Evolutionary conservation across 305 asterid genomes (phyloP).

Genomic region (Euphrasia arctica): DNA sequence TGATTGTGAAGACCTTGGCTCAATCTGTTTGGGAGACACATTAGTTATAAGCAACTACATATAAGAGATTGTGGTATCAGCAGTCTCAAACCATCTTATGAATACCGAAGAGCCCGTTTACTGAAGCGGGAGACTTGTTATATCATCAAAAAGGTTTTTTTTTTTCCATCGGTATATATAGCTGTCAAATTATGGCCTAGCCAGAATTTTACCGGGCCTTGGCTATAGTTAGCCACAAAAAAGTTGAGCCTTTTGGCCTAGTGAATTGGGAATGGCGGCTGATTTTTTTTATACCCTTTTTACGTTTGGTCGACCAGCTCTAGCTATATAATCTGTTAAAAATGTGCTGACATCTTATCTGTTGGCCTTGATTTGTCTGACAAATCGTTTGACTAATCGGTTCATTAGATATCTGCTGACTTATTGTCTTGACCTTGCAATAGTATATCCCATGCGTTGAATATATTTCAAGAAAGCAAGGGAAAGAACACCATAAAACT

Average conservation of each 20-base stretch:
- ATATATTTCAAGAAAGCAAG: constrained; percentile 69
- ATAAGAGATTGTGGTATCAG: constrained; percentile 90
- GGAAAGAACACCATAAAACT: constrained; percentile 47
- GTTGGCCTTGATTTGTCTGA: too few relatives aligned
- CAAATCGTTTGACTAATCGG: not conserved
- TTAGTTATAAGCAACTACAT: constrained; percentile 65
- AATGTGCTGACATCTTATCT: too few relatives aligned
- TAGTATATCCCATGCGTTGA: constrained; percentile 79
- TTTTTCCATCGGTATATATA: too few relatives aligned
- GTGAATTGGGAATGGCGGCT: too few relatives aligned
- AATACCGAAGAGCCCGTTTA: constrained; percentile 61
- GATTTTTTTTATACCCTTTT: too few relatives aligned
- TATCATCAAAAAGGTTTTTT: constrained; percentile 65
- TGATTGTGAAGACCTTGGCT: constrained; percentile 76
- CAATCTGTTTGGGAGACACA: constrained; percentile 71
- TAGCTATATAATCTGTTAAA: too few relatives aligned
- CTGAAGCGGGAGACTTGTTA: constrained; percentile 86
- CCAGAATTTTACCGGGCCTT: too few relatives aligned
- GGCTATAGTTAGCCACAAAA: too few relatives aligned
- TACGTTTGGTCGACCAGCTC: too few relatives aligned
- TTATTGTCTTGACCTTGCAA: constrained; percentile 27
- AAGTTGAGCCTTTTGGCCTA: too few relatives aligned
- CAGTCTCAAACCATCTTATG: constrained; percentile 83
- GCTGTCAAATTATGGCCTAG: too few relatives aligned
- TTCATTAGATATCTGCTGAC: constrained; percentile 29